These are phyloP conservation scores for Lodderomyces metapsilosis DNA, from an alignment of 1,139 yeast genomes.

Conservation along the genomic window DNA sequence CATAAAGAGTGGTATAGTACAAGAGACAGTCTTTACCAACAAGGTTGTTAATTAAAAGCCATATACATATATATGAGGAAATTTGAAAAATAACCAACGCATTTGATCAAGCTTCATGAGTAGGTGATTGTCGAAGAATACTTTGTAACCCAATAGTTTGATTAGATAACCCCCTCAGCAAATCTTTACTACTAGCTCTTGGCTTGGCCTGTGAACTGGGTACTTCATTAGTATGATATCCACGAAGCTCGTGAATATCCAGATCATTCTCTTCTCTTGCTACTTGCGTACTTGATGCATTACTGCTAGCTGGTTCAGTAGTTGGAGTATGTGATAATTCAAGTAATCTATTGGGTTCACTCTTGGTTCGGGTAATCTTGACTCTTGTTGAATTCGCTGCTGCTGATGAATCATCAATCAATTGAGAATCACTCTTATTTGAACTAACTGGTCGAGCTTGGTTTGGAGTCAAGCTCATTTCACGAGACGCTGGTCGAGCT, in stretches of 20 bases:
- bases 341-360: neutral
- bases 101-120: neutral
- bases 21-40: too few relatives aligned
- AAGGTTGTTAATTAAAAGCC: too few relatives aligned
- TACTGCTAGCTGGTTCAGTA: neutral
- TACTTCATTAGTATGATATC: neutral
- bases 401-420: neutral
- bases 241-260: neutral
- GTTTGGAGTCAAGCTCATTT: neutral
- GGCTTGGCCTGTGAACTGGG: neutral
- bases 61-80: neutral
- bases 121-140: neutral
- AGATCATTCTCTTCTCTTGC: neutral
- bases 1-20: too few relatives aligned
- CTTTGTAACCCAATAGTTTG: conserved; percentile 1
- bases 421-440: neutral
- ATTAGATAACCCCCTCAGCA: neutral
- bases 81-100: neutral
- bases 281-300: neutral
- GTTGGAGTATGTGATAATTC: conserved; percentile 1
- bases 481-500: neutral
- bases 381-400: neutral
- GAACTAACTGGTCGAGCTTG: neutral
- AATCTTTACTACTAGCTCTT: neutral
- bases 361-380: neutral